Base-by-base conservation (phyloP, 2,329 filamentous ascomycete genomes). In the Aspergillus sp. region DNA sequence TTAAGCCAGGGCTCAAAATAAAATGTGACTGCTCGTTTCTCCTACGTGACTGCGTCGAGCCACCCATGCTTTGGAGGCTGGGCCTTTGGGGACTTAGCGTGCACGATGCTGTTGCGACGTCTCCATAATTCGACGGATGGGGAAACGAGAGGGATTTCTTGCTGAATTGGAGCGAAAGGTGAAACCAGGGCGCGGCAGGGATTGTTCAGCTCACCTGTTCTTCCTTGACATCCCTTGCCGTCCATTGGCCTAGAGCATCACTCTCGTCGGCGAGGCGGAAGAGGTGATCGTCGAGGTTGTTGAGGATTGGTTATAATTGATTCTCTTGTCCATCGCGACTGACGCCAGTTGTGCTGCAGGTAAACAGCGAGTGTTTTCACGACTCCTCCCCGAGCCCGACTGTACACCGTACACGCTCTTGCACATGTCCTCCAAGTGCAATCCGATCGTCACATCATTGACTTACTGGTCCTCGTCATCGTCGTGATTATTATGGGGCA, bases 201-300 rank as follows among this genome's bases (percentile, higher is more conserved):
- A 60, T 57, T 43, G 51, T 57, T 57, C 55, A 58, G 58, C 51
- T 58, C 52, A 51, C 37, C 54, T 56, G 39, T 54, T 58, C 52
- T 19, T 50, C 39, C 51, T 46, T 23, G 33, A 39, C 37, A 58
- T 57, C 59, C 59, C 59, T 61, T 58, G 27, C 52, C 21, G 31
- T 31, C 41, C 37, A 60, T 60, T 60, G 55, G 55, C 41, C 58
- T 39, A 53, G 52, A 46, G 9, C 47, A 31, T 46, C 47, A 9
- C 40, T 21, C 33, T 41, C 37, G 35, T 44, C 52, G 41, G 44
- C 35, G 41, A n/a, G 55, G 41, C 40, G 48, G 55, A 52, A 52
- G 23, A 52, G 52, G 39, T 47, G 49, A 57, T 52, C 44, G 21
- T 50, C 45, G 5, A 33, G 39, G 40, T 43, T 39, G 37, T 47